Evolutionary conservation across 768 basidiomycete species (phyloP), one percentile per base, ranked within the genome.

Genomic region (Suillus hirtellus): DNA sequence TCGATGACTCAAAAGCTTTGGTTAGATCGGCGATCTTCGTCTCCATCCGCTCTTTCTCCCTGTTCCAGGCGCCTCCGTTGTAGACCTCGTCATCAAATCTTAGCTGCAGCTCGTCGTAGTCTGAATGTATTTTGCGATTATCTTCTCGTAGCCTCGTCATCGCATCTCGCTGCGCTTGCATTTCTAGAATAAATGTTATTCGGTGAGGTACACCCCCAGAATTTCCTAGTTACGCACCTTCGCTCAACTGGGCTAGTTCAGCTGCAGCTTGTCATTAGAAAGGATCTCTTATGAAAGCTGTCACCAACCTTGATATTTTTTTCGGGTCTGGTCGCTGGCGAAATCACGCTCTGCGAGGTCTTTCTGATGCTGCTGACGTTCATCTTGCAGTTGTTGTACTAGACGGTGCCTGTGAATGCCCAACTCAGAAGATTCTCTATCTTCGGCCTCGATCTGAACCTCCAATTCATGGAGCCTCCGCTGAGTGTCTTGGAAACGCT

Each of bases 41-140:
- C 65, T 95, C 92, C 77, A 94, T 79, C 12, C 91, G 88, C 63
- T 94, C 92, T 73, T 88, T 92, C 78, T 95, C 93, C 71, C 91
- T 90, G 78, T 89, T 89, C 93, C 92, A 94, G 4, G 89, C 85
- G 15, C 87, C 84, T 54, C 89, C 88, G 62, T 84, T 89, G 73
- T 89, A 90, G 9, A 89, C 81, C 69, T 93, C 92, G 65, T 92
- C 89, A 64, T 93, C 89, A 66, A 86, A 88, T 44, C 85, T 84
- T 40, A 90, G 75, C 67, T 91, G 89, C 4, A 94, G 81, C 43
- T 89, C 85, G 62, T 92, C 90, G 59, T 87, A 85, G 64, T 93
- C 88, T 0, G 89, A 89, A 15, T 89, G 86, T 55, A 87, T 80
- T 70, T 89, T 91, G 64, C 90, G 84, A 69, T 89, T 91, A 60